Base-by-base conservation (phyloP, 2,329 filamentous ascomycete genomes). In the Kalmusia sp. region DNA sequence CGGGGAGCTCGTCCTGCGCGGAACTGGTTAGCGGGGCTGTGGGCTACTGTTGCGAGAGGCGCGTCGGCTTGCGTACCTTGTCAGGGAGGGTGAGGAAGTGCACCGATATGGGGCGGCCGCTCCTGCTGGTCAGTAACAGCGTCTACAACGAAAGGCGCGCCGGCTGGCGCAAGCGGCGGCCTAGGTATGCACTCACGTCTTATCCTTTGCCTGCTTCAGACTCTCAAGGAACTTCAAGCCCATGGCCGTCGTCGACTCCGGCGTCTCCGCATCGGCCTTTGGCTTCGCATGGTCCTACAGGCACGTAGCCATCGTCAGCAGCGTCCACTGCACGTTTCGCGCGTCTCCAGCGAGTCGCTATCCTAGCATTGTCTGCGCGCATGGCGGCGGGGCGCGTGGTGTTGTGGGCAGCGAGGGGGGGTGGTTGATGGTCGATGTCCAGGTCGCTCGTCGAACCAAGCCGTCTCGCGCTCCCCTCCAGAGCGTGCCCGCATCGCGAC, bases 131-230 rank as follows among this genome's bases (percentile, higher is more conserved):
- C 59, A 73, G 68, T 61, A 49, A 33, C 21, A 27, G 40, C 28
- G 44, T 47, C 39, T 33, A 21, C 46, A 22, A 21, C 17, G 25
- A 17, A 17, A 19, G 17, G 27, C 19, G 34, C 30, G 40, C 40
- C n/a, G 33, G 33, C 27, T 25, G 22, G 33, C 22, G 45, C 47
- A 25, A 35, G 46, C 25, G n/a, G 49, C 25, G 39, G 35, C 25
- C 48, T 22, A 52, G 54, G 55, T n/a, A n/a, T n/a, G n/a, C 53
- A 79, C 84, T 67, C 82, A 93, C 91, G 84, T 90, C 78, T 96
- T 96, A 74, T 96, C 92, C 58, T 86, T 85, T 19, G 90, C 91
- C 59, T 85, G 82, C 64, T 87, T 87, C 68, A 96, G 84, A 68
- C 88, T 87, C 49, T 91, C 86, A 38, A 96, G 78, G 67, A 96